Evolutionary conservation across 306 rosid species (phyloP).

Genomic region (Aeschynomene evenia): DNA sequence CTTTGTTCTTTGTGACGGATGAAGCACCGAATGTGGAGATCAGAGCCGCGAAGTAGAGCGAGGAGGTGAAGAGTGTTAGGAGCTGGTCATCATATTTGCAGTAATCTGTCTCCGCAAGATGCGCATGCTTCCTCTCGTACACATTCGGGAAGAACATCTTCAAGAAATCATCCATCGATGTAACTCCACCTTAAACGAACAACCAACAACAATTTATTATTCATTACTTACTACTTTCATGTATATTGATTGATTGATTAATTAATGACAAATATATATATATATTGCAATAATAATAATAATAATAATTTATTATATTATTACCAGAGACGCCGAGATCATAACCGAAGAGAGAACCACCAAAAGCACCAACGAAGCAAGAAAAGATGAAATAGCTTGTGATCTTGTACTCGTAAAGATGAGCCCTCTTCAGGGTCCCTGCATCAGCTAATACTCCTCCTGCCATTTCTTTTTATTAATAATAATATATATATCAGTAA

Average conservation of each 20-base stretch:
- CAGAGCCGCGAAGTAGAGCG: conserved; percentile 75
- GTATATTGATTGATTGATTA: no score
- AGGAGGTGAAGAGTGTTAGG: conserved; percentile 79
- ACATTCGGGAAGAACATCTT: conserved; percentile 71
- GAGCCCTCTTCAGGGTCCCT: conserved; percentile 52
- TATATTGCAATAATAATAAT: no score
- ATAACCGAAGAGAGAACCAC: conserved; percentile 88
- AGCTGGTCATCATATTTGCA: conserved; percentile 80
- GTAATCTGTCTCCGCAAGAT: conserved; percentile 73
- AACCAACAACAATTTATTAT: not conserved
- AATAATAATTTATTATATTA: not conserved
- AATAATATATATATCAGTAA: no score
- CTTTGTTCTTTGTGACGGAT: conserved; percentile 41
- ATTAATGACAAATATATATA: no score
- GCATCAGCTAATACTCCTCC: conserved; percentile 55
- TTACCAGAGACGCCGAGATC: conserved; percentile 93
- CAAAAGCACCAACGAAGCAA: conserved; percentile 79
- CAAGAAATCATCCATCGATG: conserved; percentile 92
- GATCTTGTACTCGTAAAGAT: conserved; percentile 64
- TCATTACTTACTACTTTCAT: no score
- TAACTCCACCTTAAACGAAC: conserved; percentile 86
- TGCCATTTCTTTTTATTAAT: conserved; percentile 55
- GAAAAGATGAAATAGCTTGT: conserved; percentile 62
- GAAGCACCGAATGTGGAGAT: conserved; percentile 74
- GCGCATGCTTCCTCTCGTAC: conserved; percentile 62